Evolutionary conservation across 2,329 filamentous ascomycete genomes (phyloP).

Genomic region (Fusarium protoensiforme): DNA sequence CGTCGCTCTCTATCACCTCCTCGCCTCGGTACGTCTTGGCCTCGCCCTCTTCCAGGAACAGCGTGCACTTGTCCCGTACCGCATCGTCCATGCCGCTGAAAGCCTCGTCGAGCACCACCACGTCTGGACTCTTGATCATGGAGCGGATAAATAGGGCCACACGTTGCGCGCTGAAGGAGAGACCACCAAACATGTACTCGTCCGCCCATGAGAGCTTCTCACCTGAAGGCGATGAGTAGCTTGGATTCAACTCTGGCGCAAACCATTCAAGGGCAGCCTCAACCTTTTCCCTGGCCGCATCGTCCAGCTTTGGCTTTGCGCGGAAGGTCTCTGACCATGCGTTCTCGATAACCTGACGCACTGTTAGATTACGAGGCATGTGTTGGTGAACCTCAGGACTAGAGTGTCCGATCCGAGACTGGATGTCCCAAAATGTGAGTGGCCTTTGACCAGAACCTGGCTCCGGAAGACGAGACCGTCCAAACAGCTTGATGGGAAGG

Average conservation of each 20-base stretch:
- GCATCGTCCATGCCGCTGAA: conserved; percentile 86
- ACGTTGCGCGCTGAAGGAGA: conserved; percentile 85
- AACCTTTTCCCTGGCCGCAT: conserved; percentile 67
- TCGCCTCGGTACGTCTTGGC: conserved; percentile 52
- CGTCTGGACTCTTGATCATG: conserved; percentile 81
- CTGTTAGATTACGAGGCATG: conserved; percentile 81
- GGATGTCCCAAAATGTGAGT: conserved; percentile 92
- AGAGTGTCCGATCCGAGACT: conserved; percentile 89
- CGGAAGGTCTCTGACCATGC: conserved; percentile 93
- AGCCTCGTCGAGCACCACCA: conserved; percentile 88
- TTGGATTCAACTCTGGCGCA: conserved; percentile 77
- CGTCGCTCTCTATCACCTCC: conserved; percentile 59
- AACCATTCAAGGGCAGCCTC: conserved; percentile 82
- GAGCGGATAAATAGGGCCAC: conserved; percentile 86
- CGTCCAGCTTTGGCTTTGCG: conserved; percentile 72
- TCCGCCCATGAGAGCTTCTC: conserved; percentile 71
- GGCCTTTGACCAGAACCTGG: conserved; percentile 73
- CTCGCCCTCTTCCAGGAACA: conserved; percentile 79
- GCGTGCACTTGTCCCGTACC: conserved; percentile 86
- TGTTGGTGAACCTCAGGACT: conserved; percentile 94
- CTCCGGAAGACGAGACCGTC: conserved; percentile 80
- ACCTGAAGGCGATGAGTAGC: conserved; percentile 36
- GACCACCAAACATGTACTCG: conserved; percentile 74
- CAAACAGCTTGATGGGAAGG: conserved; percentile 87
- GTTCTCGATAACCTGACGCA: conserved; percentile 81